Evolutionary conservation across 2,329 filamentous ascomycete species (phyloP).

Genomic region (Calycina herbarum): DNA sequence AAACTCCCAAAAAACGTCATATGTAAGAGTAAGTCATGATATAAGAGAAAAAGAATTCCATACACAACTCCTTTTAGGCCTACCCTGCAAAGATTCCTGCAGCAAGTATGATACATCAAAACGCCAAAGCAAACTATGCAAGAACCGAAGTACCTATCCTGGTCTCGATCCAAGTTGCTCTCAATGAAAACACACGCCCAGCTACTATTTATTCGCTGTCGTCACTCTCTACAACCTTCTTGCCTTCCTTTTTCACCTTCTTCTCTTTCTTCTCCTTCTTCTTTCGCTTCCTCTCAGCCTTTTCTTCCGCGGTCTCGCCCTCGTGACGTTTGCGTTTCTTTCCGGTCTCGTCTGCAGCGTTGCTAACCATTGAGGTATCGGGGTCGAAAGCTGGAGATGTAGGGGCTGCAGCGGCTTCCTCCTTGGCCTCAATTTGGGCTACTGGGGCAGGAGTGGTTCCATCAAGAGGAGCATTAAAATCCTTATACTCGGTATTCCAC

Average conservation of each 20-base stretch:
- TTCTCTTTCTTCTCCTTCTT: slow-evolving; percentile 54
- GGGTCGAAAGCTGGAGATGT: slow-evolving; percentile 41
- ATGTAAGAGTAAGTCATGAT: no score
- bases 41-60: not conserved
- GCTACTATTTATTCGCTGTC: slow-evolving; percentile 49
- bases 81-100: slow-evolving; percentile 16
- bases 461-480: slow-evolving; percentile 65
- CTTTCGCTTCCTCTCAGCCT: slow-evolving; percentile 52
- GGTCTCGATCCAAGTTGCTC: slow-evolving; percentile 7
- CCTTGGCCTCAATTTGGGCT: slow-evolving; percentile 41
- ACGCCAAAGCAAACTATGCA: slow-evolving; percentile 18
- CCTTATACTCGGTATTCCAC: slow-evolving; percentile 92
- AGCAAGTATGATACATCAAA: slow-evolving; percentile 20
- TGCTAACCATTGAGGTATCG: slow-evolving; percentile 51
- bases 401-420: slow-evolving; percentile 42
- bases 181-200: not conserved
- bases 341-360: slow-evolving; percentile 56
- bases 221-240: slow-evolving; percentile 38
- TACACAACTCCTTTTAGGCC: slow-evolving; percentile 15
- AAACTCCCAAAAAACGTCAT: no score
- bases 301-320: slow-evolving; percentile 70
- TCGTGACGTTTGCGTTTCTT: slow-evolving; percentile 82
- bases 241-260: slow-evolving; percentile 47
- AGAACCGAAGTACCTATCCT: slow-evolving; percentile 12
- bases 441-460: slow-evolving; percentile 44